phyloP scores from a whole-genome alignment of 2,329 filamentous ascomycete species.

The Fusarium dimerum region DNA sequence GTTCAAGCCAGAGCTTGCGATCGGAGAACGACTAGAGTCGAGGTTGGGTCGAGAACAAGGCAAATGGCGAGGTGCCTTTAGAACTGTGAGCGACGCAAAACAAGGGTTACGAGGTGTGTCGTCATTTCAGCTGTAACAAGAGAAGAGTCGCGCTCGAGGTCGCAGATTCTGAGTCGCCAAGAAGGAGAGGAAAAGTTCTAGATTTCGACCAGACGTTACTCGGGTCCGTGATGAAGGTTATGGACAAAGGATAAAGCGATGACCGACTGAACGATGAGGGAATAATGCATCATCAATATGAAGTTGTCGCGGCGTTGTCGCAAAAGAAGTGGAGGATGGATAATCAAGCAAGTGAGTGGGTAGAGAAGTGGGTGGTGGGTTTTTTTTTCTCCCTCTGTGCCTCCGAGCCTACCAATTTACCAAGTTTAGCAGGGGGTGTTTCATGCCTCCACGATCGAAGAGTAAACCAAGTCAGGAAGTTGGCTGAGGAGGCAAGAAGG shows the following conservation, averaged over 20 bases:
- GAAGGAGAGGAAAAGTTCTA: background rate
- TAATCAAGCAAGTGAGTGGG: background rate
- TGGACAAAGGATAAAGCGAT: background rate
- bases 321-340: background rate
- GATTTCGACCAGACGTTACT: background rate
- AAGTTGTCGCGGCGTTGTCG: background rate
- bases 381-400: background rate
- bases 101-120: slow-evolving; percentile 11
- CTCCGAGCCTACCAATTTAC: background rate
- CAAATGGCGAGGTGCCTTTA: slow-evolving; percentile 8
- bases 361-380: background rate
- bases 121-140: slow-evolving; percentile 21
- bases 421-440: background rate
- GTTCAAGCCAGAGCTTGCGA: background rate
- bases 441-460: too few relatives aligned
- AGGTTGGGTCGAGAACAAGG: background rate
- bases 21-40: background rate
- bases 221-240: background rate
- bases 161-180: background rate
- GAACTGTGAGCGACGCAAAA: slow-evolving; percentile 7
- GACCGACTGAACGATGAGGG: background rate
- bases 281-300: background rate
- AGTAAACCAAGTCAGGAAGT: too few relatives aligned
- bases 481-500: too few relatives aligned
- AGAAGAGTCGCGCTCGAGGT: background rate